Base-by-base conservation (phyloP, 495 filamentous ascomycete species). In the Staphylotrichum tortipilum region DNA sequence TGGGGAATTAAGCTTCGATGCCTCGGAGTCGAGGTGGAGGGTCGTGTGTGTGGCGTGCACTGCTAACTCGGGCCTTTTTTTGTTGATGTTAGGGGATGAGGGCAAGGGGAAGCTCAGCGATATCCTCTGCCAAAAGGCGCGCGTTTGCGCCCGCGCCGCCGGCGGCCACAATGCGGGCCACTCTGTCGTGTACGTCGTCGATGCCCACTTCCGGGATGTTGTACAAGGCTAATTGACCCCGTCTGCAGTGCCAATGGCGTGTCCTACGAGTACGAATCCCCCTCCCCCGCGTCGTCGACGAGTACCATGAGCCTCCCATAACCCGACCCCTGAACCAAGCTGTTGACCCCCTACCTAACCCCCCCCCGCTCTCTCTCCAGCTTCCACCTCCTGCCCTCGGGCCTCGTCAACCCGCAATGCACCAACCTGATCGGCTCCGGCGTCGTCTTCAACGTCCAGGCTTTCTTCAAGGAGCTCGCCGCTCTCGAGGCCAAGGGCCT, bases 401-500 rank as follows among this genome's bases (percentile, higher is more conserved):
- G 85, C 42, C 81, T 95, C 10, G 72, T 94, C 49, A 86, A 86
- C 58, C 87, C 84, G 3, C 71, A 70, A 46, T 87, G 80, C 66
- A 72, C 82, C 54, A 95, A 92, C 72, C 71, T 96, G 40, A 87
- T 95, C 65, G 89, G 89, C 44, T 83, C 84, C 49, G 88, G 88
- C 46, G 83, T 83, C 42, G 89, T 94, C 47, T 78, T 95, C 49
- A 85, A 95, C 72, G 75, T 94, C 23, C 58, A 62, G 36, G 60
- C 58, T 46, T 92, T 96, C 77, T 94, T 94, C 78, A 82, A 84
- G 63, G 90, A 96, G 68, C 74, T 95, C 48, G 75, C 76, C 42
- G 75, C 75, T 22, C 66, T 90, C 14, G 76, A 88, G 61, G 68
- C 68, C 34, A 85, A 94, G 70, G 89, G 89, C 15, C 66, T 94